Evolutionary conservation across 148 eudicot species (phyloP).

Genomic region (Bassia scoparia): DNA sequence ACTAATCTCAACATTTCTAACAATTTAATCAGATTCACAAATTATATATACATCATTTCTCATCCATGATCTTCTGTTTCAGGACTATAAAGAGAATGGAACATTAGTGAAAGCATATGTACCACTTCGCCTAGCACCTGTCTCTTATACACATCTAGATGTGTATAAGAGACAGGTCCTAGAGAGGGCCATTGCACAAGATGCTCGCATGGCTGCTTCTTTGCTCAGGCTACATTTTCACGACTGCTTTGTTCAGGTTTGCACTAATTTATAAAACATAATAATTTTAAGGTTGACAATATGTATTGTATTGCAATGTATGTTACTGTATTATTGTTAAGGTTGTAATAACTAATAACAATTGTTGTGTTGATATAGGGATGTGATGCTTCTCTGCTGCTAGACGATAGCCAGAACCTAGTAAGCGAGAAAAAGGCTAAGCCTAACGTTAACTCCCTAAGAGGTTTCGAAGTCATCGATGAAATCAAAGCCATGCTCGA

Average conservation of each 20-base stretch:
- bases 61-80: slow-evolving; percentile 8
- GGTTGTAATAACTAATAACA: neutral
- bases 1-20: neutral
- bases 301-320: neutral
- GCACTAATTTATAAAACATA: neutral
- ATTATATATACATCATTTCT: neutral
- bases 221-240: slow-evolving; percentile 87
- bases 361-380: slow-evolving; percentile 43
- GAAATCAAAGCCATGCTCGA: slow-evolving; percentile 77
- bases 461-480: slow-evolving; percentile 84
- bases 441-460: slow-evolving; percentile 70
- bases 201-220: slow-evolving; percentile 87
- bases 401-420: slow-evolving; percentile 55
- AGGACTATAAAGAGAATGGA: slow-evolving; percentile 86
- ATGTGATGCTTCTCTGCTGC: slow-evolving; percentile 75
- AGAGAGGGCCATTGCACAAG: slow-evolving; percentile 49
- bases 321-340: neutral
- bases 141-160: no score
- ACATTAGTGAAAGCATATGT: slow-evolving; percentile 74
- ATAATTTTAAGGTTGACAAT: no score
- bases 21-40: neutral
- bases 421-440: slow-evolving; percentile 65
- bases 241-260: slow-evolving; percentile 89
- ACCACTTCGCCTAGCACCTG: slow-evolving; percentile 88
- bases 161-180: no score